Percentiles rank a stretch among this genome's conserved stretches.
Evolutionary conservation across 2,329 filamentous ascomycete genomes (phyloP).

Genomic region (Cephalotrichum gorgonifer): DNA sequence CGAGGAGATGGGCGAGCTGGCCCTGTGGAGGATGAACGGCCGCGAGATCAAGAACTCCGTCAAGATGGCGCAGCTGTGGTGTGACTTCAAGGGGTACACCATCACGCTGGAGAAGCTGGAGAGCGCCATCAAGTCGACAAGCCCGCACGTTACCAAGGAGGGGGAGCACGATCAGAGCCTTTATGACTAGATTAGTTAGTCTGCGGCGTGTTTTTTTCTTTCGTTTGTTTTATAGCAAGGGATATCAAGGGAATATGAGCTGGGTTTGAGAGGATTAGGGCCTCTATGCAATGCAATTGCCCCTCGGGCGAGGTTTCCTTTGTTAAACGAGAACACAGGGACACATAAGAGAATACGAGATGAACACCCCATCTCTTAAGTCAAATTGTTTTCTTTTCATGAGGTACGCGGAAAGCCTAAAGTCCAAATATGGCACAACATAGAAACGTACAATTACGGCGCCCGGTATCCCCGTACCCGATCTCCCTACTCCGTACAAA

Average conservation of each 20-base stretch:
- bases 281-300: no score
- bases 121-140: constrained; percentile 33
- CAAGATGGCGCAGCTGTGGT: constrained; percentile 35
- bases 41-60: constrained; percentile 44
- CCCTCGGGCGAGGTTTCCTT: no score
- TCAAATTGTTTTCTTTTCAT: no score
- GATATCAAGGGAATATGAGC: no score
- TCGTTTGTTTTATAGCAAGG: no score
- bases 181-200: constrained; percentile 12
- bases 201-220: no score
- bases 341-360: no score
- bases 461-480: not conserved
- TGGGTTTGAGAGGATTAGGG: no score
- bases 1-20: constrained; percentile 26
- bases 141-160: constrained; percentile 27
- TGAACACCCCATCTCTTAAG: no score
- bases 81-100: constrained; percentile 28
- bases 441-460: not conserved
- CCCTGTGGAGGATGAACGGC: constrained; percentile 30
- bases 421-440: not conserved
- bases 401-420: no score
- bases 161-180: constrained; percentile 15
- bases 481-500: constrained; percentile 8
- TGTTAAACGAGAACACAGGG: no score
- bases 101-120: constrained; percentile 31